Evolutionary conservation across 2,329 filamentous ascomycete genomes (phyloP).

Genomic region (Trichoderma breve): DNA sequence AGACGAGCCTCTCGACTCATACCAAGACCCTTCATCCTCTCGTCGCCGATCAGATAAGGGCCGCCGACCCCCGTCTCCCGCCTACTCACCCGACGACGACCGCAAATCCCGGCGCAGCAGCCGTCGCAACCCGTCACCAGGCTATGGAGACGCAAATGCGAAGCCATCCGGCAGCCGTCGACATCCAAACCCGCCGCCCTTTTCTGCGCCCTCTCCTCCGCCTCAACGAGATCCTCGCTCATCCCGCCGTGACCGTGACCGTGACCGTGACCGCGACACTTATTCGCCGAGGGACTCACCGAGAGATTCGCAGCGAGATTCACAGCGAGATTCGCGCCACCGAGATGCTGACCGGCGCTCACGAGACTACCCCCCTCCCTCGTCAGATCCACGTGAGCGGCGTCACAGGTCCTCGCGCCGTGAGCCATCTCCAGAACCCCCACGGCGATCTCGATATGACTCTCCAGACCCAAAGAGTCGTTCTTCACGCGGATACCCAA

Average conservation of each 20-base stretch:
- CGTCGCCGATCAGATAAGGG: not conserved
- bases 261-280: not conserved
- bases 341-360: conserved; percentile 9
- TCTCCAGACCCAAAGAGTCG: conserved; percentile 7
- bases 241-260: not conserved
- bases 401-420: conserved; percentile 14
- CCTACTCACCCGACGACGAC: not conserved
- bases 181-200: conserved; percentile 1
- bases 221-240: not conserved
- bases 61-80: not conserved
- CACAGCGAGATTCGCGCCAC: not conserved
- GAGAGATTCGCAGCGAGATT: not conserved
- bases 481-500: not conserved
- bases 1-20: not conserved
- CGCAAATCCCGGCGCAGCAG: conserved; percentile 8
- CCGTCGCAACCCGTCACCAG: conserved; percentile 9
- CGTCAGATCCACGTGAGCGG: conserved; percentile 13
- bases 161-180: not conserved
- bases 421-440: conserved; percentile 9
- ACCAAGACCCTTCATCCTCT: not conserved
- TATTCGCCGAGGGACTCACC: not conserved
- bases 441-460: conserved; percentile 1
- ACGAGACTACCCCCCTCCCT: conserved; percentile 1
- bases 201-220: conserved; percentile 5
- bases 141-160: not conserved